Evolutionary conservation across 805 yeast genomes (phyloP).

Genomic region (Lipomyces orientalis): DNA sequence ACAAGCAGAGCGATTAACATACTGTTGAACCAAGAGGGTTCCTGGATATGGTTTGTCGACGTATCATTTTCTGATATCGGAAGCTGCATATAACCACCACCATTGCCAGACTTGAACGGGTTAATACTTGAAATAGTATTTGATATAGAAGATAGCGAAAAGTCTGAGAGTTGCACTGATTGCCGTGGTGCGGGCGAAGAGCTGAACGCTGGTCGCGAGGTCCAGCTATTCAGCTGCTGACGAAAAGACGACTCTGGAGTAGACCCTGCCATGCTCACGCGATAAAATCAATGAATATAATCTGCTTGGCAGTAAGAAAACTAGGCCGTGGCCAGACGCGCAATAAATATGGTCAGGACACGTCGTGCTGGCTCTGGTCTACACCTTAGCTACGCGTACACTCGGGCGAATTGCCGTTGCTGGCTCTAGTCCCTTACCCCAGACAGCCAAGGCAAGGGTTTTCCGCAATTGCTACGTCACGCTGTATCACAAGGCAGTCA

Average conservation of each 20-base stretch:
- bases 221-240: constrained; percentile 35
- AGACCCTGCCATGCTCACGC: constrained; percentile 3
- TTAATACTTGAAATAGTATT: constrained; percentile 23
- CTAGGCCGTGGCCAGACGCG: not conserved
- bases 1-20: constrained; percentile 7
- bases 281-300: not conserved
- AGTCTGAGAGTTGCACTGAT: constrained; percentile 21
- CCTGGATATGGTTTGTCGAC: constrained; percentile 47
- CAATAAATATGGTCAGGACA: not conserved
- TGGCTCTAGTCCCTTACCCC: not conserved
- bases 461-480: not conserved
- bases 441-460: not conserved
- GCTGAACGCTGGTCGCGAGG: constrained; percentile 22
- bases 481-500: not conserved
- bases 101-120: constrained; percentile 27
- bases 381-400: not conserved
- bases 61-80: constrained; percentile 66
- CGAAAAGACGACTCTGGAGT: constrained; percentile 34
- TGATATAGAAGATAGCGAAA: constrained; percentile 26
- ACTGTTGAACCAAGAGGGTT: constrained; percentile 74
- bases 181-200: constrained; percentile 23
- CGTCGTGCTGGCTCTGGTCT: not conserved
- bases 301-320: not conserved
- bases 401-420: not conserved
- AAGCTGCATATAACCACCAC: constrained; percentile 56